A percentile compares a stretch with the other conserved stretches of the same genome.
These are phyloP conservation scores for Rosa persica DNA, from an alignment of 306 rosid species.

Conservation along the genomic window DNA sequence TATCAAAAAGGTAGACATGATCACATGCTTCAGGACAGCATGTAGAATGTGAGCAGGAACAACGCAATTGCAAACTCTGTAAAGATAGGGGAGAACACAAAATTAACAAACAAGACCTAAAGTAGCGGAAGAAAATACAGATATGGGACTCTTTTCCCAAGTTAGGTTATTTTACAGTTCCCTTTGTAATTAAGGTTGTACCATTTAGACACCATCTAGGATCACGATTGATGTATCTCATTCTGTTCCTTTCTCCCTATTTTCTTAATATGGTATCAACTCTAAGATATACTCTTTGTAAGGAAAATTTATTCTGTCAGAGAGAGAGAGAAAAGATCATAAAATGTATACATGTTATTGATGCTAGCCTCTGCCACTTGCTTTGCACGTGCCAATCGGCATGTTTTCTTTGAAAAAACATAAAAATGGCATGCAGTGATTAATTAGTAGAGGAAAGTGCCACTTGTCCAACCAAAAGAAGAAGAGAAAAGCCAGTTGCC, in stretches of 20 bases:
- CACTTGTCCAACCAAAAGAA: not conserved
- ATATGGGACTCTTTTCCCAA: too few relatives aligned
- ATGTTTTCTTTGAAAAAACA: not conserved
- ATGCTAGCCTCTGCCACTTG: not conserved
- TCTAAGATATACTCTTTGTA: too few relatives aligned
- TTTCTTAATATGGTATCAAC: too few relatives aligned
- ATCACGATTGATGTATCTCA: too few relatives aligned
- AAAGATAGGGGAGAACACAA: slow-evolving; percentile 16
- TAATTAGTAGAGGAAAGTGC: not conserved
- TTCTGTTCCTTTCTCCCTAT: too few relatives aligned
- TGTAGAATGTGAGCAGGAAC: slow-evolving; percentile 62
- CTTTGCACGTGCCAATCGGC: not conserved
- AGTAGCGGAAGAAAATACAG: slow-evolving; percentile 4
- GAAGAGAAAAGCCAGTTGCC: not conserved
- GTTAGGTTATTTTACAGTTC: too few relatives aligned
- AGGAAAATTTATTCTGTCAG: too few relatives aligned
- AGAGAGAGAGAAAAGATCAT: too few relatives aligned
- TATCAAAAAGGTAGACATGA: slow-evolving; percentile 89
- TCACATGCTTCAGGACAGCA: slow-evolving; percentile 89
- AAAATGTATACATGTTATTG: not conserved
- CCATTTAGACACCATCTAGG: too few relatives aligned
- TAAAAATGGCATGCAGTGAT: not conserved
- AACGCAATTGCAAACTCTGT: slow-evolving; percentile 80
- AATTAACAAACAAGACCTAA: slow-evolving; percentile 12
- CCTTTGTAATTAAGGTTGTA: too few relatives aligned